Percentiles rank a stretch among this genome's conserved stretches.
Conservation (phyloP, 495 filamentous ascomycete genomes). For the Poronia punctata region DNA sequence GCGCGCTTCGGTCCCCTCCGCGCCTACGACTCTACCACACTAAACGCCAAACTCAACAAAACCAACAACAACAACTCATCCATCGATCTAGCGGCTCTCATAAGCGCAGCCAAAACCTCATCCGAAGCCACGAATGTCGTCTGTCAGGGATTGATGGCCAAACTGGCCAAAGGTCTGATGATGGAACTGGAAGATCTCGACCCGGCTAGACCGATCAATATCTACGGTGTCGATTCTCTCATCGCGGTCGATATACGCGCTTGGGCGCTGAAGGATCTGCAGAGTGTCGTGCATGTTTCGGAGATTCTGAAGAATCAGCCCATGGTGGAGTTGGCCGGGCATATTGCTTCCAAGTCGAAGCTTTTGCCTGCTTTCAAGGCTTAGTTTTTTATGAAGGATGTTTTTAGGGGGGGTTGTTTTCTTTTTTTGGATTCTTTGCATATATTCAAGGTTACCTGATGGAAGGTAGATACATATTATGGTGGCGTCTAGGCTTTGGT, state of each 20-base stretch:
- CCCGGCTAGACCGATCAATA: constrained; percentile 19
- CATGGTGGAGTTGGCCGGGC: constrained; percentile 22
- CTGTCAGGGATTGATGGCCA: constrained; percentile 19
- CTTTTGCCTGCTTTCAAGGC: constrained; percentile 16
- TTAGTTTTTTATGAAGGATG: too few relatives aligned
- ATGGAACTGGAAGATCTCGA: constrained; percentile 26
- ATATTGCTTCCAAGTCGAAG: constrained; percentile 24
- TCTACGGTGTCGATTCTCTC: constrained; percentile 41
- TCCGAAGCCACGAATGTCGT: constrained; percentile 16
- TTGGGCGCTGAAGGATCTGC: constrained; percentile 39
- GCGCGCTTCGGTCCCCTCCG: constrained; percentile 37
- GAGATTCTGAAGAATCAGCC: constrained; percentile 41
- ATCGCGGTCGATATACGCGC: constrained; percentile 40
- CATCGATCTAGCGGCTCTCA: constrained; percentile 15
- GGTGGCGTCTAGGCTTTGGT: too few relatives aligned
- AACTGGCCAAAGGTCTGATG: constrained; percentile 23
- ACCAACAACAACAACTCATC: constrained; percentile 5
- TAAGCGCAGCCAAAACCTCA: constrained; percentile 12
- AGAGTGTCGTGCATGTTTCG: constrained; percentile 42
- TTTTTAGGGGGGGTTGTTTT: too few relatives aligned
- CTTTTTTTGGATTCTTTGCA: too few relatives aligned
- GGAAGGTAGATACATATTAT: too few relatives aligned
- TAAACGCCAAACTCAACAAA: constrained; percentile 9
- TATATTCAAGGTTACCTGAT: too few relatives aligned
- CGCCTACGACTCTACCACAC: constrained; percentile 22